Conservation (phyloP, 2,329 filamentous ascomycete genomes). For the Aphanoascus verrucosus region DNA sequence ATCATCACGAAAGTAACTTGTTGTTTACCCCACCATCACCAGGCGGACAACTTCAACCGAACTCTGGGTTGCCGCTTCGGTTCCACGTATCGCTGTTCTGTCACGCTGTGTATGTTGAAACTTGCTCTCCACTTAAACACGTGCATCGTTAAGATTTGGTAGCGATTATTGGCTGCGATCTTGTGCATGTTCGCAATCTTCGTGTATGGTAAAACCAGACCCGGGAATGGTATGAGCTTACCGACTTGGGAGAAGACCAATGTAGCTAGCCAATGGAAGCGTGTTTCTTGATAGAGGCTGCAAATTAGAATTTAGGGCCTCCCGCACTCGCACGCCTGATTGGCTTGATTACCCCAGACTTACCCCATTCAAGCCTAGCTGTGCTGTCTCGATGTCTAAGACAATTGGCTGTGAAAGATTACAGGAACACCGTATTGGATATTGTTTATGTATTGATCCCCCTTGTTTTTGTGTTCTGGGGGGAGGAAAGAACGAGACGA, state of each 20-base stretch:
- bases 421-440: background rate
- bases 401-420: background rate
- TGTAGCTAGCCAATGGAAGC: too few species aligned
- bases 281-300: too few species aligned
- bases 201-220: background rate
- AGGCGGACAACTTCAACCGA: background rate
- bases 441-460: slow-evolving; percentile 1
- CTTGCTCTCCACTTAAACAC: background rate
- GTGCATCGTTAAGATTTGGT: background rate
- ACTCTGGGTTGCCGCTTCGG: background rate
- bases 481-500: too few species aligned
- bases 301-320: too few species aligned
- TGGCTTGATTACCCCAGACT: background rate
- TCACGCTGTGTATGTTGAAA: slow-evolving; percentile 1
- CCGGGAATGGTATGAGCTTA: background rate
- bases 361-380: background rate
- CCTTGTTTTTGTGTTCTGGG: slow-evolving; percentile 7
- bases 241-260: too few species aligned
- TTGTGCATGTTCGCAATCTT: background rate
- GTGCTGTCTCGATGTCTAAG: background rate
- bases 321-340: background rate
- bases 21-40: background rate
- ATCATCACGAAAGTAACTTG: too few species aligned
- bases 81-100: background rate
- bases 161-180: background rate